Conservation (phyloP, 208 protist genomes). For the Acanthamoeba royreba region DNA sequence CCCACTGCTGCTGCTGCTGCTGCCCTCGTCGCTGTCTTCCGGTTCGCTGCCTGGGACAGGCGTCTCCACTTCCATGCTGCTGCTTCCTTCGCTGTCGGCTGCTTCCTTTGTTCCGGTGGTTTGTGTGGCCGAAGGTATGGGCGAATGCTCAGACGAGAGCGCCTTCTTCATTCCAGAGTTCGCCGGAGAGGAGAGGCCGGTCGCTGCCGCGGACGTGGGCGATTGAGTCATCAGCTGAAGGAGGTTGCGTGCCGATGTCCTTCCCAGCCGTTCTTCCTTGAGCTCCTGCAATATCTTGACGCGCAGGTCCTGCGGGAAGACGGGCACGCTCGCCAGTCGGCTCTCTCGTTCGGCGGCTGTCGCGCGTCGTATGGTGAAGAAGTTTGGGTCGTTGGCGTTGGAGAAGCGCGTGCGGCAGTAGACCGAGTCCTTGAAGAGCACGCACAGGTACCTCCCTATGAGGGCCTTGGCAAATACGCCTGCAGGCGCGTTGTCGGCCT, state of each 20-base stretch:
- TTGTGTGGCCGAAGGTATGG: no score
- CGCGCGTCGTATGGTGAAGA: neutral
- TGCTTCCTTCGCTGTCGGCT: neutral
- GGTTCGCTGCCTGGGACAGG: neutral
- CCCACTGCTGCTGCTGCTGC: neutral
- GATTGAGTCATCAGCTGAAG: slow-evolving; percentile 46
- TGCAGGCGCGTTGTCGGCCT: slow-evolving; percentile 19
- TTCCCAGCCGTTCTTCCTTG: slow-evolving; percentile 31
- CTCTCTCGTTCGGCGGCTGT: neutral
- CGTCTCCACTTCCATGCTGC: neutral
- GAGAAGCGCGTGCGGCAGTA: neutral
- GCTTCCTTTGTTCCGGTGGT: neutral
- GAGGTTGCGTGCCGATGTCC: slow-evolving; percentile 34
- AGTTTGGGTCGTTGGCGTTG: neutral
- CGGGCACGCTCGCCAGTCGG: neutral
- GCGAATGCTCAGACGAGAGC: no score
- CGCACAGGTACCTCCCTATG: slow-evolving; percentile 35
- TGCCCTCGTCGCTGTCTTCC: neutral
- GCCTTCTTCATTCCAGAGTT: neutral
- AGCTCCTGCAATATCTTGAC: slow-evolving; percentile 43
- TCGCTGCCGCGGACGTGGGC: neutral
- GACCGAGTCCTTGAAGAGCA: slow-evolving; percentile 46
- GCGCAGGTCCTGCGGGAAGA: slow-evolving; percentile 44
- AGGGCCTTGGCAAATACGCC: slow-evolving; percentile 42
- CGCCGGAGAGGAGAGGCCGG: neutral